A percentile compares a stretch with the other conserved stretches of the same genome.
phyloP scores from a whole-genome alignment of 108 stramenopile species.

The Craspedostauros australis region DNA sequence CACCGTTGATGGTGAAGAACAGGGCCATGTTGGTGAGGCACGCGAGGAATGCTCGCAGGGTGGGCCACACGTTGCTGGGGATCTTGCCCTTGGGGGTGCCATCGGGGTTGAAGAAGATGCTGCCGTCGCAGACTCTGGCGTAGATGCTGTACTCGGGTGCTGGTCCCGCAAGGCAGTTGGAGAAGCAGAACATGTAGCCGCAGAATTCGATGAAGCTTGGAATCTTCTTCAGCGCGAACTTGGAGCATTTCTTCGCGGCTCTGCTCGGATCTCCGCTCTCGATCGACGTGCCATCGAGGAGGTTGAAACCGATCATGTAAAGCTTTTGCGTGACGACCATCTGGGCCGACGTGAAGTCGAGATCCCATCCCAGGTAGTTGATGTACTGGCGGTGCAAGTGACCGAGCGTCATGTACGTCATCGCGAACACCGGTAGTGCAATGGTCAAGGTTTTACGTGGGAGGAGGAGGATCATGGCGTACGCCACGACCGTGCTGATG shows the following conservation, averaged over 20 bases:
- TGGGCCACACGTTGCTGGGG: slow-evolving; percentile 72
- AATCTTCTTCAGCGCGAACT: slow-evolving; percentile 68
- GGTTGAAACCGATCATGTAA: slow-evolving; percentile 94
- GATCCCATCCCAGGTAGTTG: slow-evolving; percentile 93
- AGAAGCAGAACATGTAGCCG: slow-evolving; percentile 95
- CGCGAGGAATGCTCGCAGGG: slow-evolving; percentile 59
- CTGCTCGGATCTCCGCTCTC: slow-evolving; percentile 52
- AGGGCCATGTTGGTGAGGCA: slow-evolving; percentile 68
- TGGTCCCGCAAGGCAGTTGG: slow-evolving; percentile 89
- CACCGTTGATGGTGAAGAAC: slow-evolving; percentile 59
- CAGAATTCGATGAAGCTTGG: slow-evolving; percentile 88
- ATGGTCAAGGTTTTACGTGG: slow-evolving; percentile 63
- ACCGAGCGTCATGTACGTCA: slow-evolving; percentile 84
- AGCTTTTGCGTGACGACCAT: slow-evolving; percentile 97
- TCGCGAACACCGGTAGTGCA: slow-evolving; percentile 81
- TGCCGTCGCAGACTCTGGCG: slow-evolving; percentile 66
- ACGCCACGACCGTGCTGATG: slow-evolving; percentile 81
- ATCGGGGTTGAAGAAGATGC: slow-evolving; percentile 51
- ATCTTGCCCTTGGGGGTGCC: slow-evolving; percentile 73
- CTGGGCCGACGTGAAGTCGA: slow-evolving; percentile 95
- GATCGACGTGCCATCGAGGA: slow-evolving; percentile 86
- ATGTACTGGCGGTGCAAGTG: slow-evolving; percentile 94
- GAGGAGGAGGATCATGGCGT: slow-evolving; percentile 74
- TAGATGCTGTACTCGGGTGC: slow-evolving; percentile 82
- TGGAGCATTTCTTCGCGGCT: slow-evolving; percentile 75